These are phyloP conservation scores for Caloboletus firmus DNA, from an alignment of 1,284 basidiomycete genomes.

Conservation along the genomic window DNA sequence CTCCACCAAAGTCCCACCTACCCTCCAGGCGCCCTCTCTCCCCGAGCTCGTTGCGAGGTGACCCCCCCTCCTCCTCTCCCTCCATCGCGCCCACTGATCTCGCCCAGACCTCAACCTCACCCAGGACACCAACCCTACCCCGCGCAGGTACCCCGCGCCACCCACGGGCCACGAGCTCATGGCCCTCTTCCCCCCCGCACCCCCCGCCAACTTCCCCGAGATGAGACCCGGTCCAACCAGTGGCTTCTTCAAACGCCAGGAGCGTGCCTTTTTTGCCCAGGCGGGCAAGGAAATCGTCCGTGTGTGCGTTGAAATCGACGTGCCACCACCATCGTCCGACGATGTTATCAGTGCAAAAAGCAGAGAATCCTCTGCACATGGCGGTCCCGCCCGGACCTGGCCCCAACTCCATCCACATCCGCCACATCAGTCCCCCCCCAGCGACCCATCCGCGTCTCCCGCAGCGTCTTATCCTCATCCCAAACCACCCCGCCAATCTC, in stretches of 20 bases:
- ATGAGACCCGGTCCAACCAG: conserved; percentile 61
- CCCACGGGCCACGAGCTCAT: conserved; percentile 78
- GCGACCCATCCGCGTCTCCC: conserved; percentile 18
- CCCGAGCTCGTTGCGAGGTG: conserved; percentile 56
- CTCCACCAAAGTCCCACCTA: conserved; percentile 23
- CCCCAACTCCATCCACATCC: conserved; percentile 29
- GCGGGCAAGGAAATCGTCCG: conserved; percentile 72
- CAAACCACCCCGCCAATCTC: conserved; percentile 27
- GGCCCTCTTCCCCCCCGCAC: conserved; percentile 67
- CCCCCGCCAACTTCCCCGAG: conserved; percentile 53
- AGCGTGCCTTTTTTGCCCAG: conserved; percentile 73
- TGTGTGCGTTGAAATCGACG: conserved; percentile 64
- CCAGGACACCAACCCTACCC: conserved; percentile 44
- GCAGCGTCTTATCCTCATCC: conserved; percentile 18
- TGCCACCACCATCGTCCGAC: conserved; percentile 22
- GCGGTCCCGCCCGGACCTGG: conserved; percentile 27
- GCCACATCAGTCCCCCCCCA: conserved; percentile 30
- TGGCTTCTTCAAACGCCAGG: conserved; percentile 67
- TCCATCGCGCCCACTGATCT: not conserved
- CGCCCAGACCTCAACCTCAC: conserved; percentile 58
- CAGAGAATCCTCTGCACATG: conserved; percentile 23
- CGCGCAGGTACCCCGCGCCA: conserved; percentile 64
- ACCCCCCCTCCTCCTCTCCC: conserved; percentile 8
- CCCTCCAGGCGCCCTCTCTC: conserved; percentile 40
- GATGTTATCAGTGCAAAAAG: conserved; percentile 14